A percentile compares a stretch with the other conserved stretches of the same genome.
These are phyloP conservation scores for Salvia sclarea DNA, from an alignment of 305 asterid species.

Conservation along the genomic window DNA sequence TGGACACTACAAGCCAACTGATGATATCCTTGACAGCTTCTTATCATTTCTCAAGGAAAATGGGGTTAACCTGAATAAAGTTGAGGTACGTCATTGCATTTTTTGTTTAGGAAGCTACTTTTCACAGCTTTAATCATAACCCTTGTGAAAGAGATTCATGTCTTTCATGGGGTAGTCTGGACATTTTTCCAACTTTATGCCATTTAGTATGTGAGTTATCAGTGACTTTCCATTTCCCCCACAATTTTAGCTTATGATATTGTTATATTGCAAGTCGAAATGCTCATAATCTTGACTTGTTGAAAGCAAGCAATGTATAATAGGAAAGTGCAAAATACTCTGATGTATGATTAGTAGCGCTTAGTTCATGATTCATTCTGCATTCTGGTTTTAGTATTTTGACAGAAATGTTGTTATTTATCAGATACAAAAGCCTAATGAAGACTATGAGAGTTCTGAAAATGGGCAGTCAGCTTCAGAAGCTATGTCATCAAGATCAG, in stretches of 20 bases:
- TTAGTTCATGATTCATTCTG: background rate
- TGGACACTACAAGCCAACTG: conserved; percentile 90
- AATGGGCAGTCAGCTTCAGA: conserved; percentile 30
- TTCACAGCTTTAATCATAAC: conserved; percentile 15
- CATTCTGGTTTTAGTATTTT: background rate
- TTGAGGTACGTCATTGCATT: conserved; percentile 47
- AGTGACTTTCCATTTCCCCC: background rate
- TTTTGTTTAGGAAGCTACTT: background rate
- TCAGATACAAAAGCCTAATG: conserved; percentile 49
- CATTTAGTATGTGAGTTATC: background rate
- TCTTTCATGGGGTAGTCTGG: background rate
- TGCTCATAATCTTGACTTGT: background rate
- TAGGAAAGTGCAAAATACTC: background rate
- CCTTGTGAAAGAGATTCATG: background rate
- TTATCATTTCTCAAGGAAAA: conserved; percentile 64
- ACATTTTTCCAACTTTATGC: background rate
- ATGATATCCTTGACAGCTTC: conserved; percentile 67
- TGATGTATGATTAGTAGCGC: background rate
- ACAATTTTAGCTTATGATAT: background rate
- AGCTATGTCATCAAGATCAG: conserved; percentile 30
- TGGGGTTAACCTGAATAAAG: conserved; percentile 64
- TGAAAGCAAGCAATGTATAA: background rate
- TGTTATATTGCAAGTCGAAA: background rate
- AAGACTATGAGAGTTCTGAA: conserved; percentile 51
- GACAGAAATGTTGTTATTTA: background rate